Evolutionary conservation across 2,329 filamentous ascomycete genomes (phyloP).

Genomic region (Sclerotiophoma versabilis): DNA sequence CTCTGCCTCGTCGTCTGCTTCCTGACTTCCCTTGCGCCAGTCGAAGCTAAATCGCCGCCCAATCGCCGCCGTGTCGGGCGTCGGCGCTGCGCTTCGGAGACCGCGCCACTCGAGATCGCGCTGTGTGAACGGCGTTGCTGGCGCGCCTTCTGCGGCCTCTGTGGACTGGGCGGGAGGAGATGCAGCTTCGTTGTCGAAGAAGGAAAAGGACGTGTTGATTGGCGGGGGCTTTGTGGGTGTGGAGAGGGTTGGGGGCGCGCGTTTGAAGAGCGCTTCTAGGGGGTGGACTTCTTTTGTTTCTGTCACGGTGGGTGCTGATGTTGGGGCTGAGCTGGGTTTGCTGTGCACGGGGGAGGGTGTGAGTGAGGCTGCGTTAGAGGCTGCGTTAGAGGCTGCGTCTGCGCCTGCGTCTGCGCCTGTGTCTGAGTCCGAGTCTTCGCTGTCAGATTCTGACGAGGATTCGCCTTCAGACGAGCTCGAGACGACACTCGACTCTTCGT

Average conservation of each 20-base stretch:
- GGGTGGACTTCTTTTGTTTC: slow-evolving; percentile 70
- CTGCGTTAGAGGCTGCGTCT: slow-evolving; percentile 10
- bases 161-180: neutral
- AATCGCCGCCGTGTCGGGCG: slow-evolving; percentile 87
- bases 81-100: slow-evolving; percentile 88
- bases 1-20: slow-evolving; percentile 43
- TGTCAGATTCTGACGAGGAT: slow-evolving; percentile 27
- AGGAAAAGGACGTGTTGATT: slow-evolving; percentile 73
- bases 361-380: slow-evolving; percentile 13
- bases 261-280: slow-evolving; percentile 91
- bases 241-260: slow-evolving; percentile 52
- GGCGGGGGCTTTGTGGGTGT: slow-evolving; percentile 46
- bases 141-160: slow-evolving; percentile 53
- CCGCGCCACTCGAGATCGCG: slow-evolving; percentile 78
- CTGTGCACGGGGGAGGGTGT: slow-evolving; percentile 20
- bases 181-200: slow-evolving; percentile 68
- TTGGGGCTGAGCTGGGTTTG: neutral
- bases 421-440: slow-evolving; percentile 29
- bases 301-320: slow-evolving; percentile 13
- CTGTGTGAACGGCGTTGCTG: slow-evolving; percentile 83
- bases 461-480: slow-evolving; percentile 46
- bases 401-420: slow-evolving; percentile 21
- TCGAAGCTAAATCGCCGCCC: slow-evolving; percentile 67
- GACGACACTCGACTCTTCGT: slow-evolving; percentile 45
- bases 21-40: slow-evolving; percentile 49